Evolutionary conservation across 495 filamentous ascomycete genomes (phyloP).

Genomic region (Trichoderma orchidacearum): DNA sequence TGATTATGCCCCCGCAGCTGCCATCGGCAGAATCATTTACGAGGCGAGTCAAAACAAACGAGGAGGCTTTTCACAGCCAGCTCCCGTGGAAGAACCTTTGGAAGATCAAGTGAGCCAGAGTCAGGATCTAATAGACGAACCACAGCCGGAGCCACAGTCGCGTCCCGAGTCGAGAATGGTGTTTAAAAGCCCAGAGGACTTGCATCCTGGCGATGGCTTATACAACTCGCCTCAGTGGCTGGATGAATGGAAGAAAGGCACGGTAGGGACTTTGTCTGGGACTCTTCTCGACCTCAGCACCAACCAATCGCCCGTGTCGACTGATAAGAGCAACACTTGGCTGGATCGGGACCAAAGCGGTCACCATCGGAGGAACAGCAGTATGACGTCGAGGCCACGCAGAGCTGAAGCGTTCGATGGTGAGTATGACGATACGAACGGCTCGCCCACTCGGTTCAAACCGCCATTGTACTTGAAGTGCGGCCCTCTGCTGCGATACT

Average conservation of each 20-base stretch:
- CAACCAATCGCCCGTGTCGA: conserved; percentile 16
- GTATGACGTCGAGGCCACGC: conserved; percentile 20
- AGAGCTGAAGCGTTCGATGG: conserved; percentile 32
- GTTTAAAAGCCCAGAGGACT: conserved; percentile 27
- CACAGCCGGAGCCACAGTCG: neutral
- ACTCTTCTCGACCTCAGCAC: conserved; percentile 31
- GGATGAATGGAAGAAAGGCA: conserved; percentile 46
- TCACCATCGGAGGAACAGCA: conserved; percentile 18
- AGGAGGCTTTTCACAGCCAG: neutral
- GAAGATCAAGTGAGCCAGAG: neutral
- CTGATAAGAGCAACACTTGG: conserved; percentile 31
- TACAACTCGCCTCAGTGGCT: conserved; percentile 33
- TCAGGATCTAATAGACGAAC: neutral
- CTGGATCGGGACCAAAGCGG: conserved; percentile 29
- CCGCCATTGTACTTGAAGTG: conserved; percentile 77
- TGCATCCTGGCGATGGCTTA: conserved; percentile 24
- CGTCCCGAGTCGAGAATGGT: conserved; percentile 13
- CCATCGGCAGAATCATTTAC: conserved; percentile 1
- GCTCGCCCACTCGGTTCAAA: conserved; percentile 57
- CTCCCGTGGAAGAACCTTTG: neutral
- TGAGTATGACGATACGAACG: conserved; percentile 35
- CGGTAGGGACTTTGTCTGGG: conserved; percentile 34
- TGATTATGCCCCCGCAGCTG: neutral
- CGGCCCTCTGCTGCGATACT: conserved; percentile 80
- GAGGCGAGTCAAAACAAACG: neutral